Percentiles rank a stretch among this genome's conserved stretches.
Evolutionary conservation across 2,329 filamentous ascomycete species (phyloP).

Genomic region (Monilinia polystroma): DNA sequence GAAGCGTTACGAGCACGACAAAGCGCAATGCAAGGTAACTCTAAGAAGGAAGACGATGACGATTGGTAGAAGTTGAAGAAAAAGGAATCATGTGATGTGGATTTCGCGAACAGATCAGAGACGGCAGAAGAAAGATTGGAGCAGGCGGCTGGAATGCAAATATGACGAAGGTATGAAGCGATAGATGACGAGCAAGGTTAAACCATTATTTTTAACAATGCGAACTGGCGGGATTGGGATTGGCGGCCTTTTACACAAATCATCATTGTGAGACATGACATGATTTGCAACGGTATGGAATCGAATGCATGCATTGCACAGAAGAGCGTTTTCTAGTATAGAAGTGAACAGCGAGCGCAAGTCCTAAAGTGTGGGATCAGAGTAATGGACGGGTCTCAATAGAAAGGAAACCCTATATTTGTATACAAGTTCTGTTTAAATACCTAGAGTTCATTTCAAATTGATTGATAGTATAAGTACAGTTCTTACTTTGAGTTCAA

Average conservation of each 20-base stretch:
- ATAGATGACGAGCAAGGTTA: slow-evolving; percentile 5
- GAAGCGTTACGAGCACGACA: slow-evolving; percentile 77
- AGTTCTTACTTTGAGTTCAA: background rate
- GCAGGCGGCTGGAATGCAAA: slow-evolving; percentile 2
- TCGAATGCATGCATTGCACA: background rate
- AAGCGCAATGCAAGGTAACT: slow-evolving; percentile 57
- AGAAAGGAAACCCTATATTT: slow-evolving; percentile 17
- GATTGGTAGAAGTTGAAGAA: slow-evolving; percentile 36
- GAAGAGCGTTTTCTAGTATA: slow-evolving; percentile 12
- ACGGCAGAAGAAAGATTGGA: background rate
- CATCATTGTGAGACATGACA: background rate
- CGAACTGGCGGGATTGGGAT: background rate
- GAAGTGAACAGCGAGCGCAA: background rate
- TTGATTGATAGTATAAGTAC: slow-evolving; percentile 13
- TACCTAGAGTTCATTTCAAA: slow-evolving; percentile 6
- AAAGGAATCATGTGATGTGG: background rate
- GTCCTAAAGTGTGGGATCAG: background rate
- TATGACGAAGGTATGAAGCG: slow-evolving; percentile 15
- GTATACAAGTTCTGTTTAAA: slow-evolving; percentile 22
- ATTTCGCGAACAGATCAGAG: background rate
- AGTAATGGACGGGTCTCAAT: background rate
- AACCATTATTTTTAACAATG: background rate
- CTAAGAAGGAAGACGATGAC: slow-evolving; percentile 46
- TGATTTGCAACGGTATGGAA: background rate
- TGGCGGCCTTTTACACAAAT: slow-evolving; percentile 1